A percentile compares a stretch with the other conserved stretches of the same genome.
These are phyloP conservation scores for Debaryomycetaceae sp. DNA, from an alignment of 1,139 yeast genomes.

Conservation along the genomic window DNA sequence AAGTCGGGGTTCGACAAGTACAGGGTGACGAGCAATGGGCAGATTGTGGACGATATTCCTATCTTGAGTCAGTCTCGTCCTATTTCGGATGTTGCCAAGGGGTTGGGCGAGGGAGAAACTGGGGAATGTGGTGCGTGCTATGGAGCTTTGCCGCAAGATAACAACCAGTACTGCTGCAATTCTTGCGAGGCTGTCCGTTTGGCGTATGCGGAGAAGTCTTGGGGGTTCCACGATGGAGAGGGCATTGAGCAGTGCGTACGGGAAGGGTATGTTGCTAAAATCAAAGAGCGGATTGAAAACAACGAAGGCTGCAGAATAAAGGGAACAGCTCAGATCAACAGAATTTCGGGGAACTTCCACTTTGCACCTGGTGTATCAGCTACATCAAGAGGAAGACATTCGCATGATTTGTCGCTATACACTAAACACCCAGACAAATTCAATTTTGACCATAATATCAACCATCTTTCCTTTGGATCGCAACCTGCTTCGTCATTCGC, in stretches of 20 bases:
- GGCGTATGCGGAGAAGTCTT: slow-evolving; percentile 73
- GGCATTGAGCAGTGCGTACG: slow-evolving; percentile 85
- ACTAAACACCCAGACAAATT: slow-evolving; percentile 50
- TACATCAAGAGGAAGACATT: slow-evolving; percentile 57
- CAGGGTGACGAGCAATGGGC: slow-evolving; percentile 48
- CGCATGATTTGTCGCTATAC: slow-evolving; percentile 81
- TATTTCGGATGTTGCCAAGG: slow-evolving; percentile 31
- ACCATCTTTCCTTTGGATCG: slow-evolving; percentile 83
- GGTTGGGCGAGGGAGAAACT: slow-evolving; percentile 36
- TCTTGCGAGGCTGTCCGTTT: slow-evolving; percentile 75
- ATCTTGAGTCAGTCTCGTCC: slow-evolving; percentile 26
- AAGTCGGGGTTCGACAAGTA: slow-evolving; percentile 69
- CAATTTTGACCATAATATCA: slow-evolving; percentile 69
- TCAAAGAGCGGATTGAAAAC: slow-evolving; percentile 51
- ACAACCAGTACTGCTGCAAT: slow-evolving; percentile 73
- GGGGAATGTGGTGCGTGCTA: slow-evolving; percentile 84
- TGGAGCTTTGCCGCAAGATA: slow-evolving; percentile 70
- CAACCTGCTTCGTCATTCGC: slow-evolving; percentile 32
- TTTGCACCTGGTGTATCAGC: slow-evolving; percentile 89
- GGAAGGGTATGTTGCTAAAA: slow-evolving; percentile 72
- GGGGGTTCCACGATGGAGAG: slow-evolving; percentile 91
- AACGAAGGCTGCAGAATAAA: slow-evolving; percentile 83
- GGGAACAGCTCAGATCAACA: slow-evolving; percentile 76
- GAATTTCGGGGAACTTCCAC: slow-evolving; percentile 88
- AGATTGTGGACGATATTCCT: slow-evolving; percentile 28